Percentiles rank a stretch among this genome's conserved stretches.
Conservation (phyloP, 1,284 basidiomycete genomes). For the Grifola frondosa region DNA sequence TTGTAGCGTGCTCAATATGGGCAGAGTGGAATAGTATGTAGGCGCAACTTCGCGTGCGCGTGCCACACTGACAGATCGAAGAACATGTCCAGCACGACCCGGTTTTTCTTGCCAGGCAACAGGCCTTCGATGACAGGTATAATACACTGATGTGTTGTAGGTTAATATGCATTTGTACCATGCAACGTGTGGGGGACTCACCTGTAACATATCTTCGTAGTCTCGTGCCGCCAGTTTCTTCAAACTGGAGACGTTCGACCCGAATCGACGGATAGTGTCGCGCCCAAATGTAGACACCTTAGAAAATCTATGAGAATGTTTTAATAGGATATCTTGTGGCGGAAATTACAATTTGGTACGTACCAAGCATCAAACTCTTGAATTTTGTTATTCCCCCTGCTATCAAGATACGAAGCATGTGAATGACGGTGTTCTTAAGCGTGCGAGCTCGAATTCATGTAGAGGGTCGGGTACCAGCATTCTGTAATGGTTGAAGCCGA, state of each 20-base stretch:
- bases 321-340: neutral
- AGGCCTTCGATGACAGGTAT: constrained; percentile 32
- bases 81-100: constrained; percentile 22
- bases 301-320: constrained; percentile 20
- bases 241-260: constrained; percentile 24
- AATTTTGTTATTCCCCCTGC: constrained; percentile 3
- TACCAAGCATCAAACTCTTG: constrained; percentile 19
- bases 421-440: constrained; percentile 24
- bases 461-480: constrained; percentile 36
- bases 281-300: constrained; percentile 29
- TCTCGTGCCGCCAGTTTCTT: constrained; percentile 29
- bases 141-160: constrained; percentile 22
- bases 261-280: constrained; percentile 26
- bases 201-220: constrained; percentile 32
- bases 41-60: constrained; percentile 30
- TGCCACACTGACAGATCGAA: constrained; percentile 32
- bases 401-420: constrained; percentile 12
- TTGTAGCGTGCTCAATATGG: constrained; percentile 16
- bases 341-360: neutral
- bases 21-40: constrained; percentile 30
- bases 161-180: neutral
- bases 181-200: constrained; percentile 1
- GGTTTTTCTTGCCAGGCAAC: constrained; percentile 21
- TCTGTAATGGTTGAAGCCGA: constrained; percentile 29
- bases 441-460: constrained; percentile 40